A percentile compares a stretch with the other conserved stretches of the same genome.
These are phyloP conservation scores for Vigna hirtella DNA, from an alignment of 306 rosid species.

Conservation along the genomic window DNA sequence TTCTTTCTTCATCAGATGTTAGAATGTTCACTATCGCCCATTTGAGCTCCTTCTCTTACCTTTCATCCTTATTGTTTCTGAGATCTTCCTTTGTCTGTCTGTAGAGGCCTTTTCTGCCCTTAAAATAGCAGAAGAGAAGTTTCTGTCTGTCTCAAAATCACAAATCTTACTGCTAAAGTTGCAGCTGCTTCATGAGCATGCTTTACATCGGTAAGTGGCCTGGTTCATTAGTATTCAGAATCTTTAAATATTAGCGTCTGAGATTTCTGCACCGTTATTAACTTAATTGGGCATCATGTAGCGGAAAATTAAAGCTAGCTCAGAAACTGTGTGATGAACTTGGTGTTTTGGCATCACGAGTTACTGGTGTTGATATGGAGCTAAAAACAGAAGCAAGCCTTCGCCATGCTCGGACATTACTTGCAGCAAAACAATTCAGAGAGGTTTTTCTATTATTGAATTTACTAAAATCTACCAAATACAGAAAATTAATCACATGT, in stretches of 20 bases:
- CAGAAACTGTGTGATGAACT: slow-evolving; percentile 93
- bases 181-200: slow-evolving; percentile 92
- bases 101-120: slow-evolving; percentile 90
- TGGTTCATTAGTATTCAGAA: slow-evolving; percentile 25
- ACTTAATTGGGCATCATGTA: slow-evolving; percentile 48
- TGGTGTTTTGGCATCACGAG: slow-evolving; percentile 90
- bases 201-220: slow-evolving; percentile 74
- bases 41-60: slow-evolving; percentile 28
- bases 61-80: slow-evolving; percentile 28
- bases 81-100: slow-evolving; percentile 37
- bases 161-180: slow-evolving; percentile 76
- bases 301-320: slow-evolving; percentile 89
- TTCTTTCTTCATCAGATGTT: slow-evolving; percentile 15
- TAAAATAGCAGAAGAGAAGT: slow-evolving; percentile 85
- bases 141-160: slow-evolving; percentile 82
- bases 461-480: slow-evolving; percentile 15
- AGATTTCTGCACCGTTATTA: slow-evolving; percentile 21
- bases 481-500: slow-evolving; percentile 8
- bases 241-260: slow-evolving; percentile 30
- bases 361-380: slow-evolving; percentile 91
- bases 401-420: slow-evolving; percentile 88
- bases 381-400: slow-evolving; percentile 96
- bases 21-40: slow-evolving; percentile 8
- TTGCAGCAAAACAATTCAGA: slow-evolving; percentile 89
- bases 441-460: slow-evolving; percentile 64